Base-by-base conservation (phyloP, 2,329 filamentous ascomycete genomes). In the Diplodia sapinea region DNA sequence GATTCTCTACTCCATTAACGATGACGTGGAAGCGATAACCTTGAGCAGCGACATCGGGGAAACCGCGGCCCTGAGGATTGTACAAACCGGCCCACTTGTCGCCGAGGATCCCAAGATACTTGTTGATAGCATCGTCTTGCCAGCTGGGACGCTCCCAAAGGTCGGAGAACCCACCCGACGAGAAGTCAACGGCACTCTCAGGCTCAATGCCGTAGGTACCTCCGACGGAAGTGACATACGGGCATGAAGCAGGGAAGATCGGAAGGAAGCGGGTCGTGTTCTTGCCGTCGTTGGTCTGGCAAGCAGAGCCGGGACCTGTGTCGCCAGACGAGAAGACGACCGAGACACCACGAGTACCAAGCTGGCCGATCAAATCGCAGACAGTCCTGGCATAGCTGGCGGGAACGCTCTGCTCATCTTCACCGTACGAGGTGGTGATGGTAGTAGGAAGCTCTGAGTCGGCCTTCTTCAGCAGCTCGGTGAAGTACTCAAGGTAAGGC, bases 141-240 rank as follows among this genome's bases (percentile, higher is more conserved):
- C 82, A 83, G 12, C 74, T 69, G 7, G 82, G 81, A 5, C 77
- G 76, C 29, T 74, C 51, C 73, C 79, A 83, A 57, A 78, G 74
- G 67, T 83, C 79, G 50, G 77, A 80, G 74, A 84, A 84, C 5
- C 79, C 82, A 12, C 82, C 82, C 3, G 79, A 81, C 4, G 78
- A 81, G 68, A 81, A 80, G 70, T 68, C 69, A 31, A 79, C 73
- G 7, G 77, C 79, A 29, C 70, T 62, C 68, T 83, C 82, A 0
- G 82, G 80, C 31, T 74, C 70, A 56, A 82, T 71, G 26, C 75
- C 72, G 15, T 72, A 70, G 0, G 82, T 83, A 4, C 79, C 81
- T 11, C 81, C 81, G 4, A 83, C 80, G 1, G 80, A 74, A 3
- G 82, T 84, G 15, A 84, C 79, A 70, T 81, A 84, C 0, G 82